Evolutionary conservation across 2,329 filamentous ascomycete species (phyloP).

Genomic region (Juglanconis oblonga): DNA sequence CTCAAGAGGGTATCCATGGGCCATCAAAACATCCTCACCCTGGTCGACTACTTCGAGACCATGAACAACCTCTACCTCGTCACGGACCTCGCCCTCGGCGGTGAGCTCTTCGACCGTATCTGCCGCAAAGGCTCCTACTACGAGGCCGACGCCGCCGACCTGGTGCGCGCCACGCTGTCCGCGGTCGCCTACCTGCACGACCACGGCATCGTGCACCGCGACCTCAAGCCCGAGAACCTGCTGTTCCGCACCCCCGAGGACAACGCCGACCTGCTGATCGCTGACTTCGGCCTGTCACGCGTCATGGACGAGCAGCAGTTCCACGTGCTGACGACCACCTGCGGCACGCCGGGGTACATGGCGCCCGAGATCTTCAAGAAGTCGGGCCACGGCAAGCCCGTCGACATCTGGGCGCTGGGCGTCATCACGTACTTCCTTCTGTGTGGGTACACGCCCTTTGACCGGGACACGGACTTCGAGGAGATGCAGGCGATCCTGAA

Average conservation of each 20-base stretch:
- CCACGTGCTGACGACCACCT: constrained; percentile 95
- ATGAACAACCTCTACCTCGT: constrained; percentile 99
- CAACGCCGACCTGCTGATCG: constrained; percentile 93
- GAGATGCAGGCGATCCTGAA: constrained; percentile 99
- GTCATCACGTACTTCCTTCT: constrained; percentile 99
- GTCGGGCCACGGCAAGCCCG: constrained; percentile 94
- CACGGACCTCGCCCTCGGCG: constrained; percentile 91
- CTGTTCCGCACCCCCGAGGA: constrained; percentile 97
- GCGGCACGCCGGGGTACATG: constrained; percentile 98
- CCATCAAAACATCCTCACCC: constrained; percentile 94
- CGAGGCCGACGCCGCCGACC: constrained; percentile 91
- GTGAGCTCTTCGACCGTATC: constrained; percentile 97
- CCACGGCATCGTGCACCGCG: constrained; percentile 96
- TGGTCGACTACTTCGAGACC: constrained; percentile 99
- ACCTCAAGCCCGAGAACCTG: constrained; percentile 95
- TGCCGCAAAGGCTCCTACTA: constrained; percentile 98
- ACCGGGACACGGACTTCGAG: constrained; percentile 94
- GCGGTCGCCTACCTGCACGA: constrained; percentile 99
- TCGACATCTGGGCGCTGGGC: constrained; percentile 97
- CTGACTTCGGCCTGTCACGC: constrained; percentile 90
- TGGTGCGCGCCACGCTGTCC: constrained; percentile 90
- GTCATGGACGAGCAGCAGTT: constrained; percentile 99
- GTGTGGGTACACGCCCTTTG: constrained; percentile 97
- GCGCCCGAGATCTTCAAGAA: constrained; percentile 99
- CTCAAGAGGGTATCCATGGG: constrained; percentile 98